Base-by-base conservation (phyloP, 257 asterid species). In the Ocimum tenuiflorum region DNA sequence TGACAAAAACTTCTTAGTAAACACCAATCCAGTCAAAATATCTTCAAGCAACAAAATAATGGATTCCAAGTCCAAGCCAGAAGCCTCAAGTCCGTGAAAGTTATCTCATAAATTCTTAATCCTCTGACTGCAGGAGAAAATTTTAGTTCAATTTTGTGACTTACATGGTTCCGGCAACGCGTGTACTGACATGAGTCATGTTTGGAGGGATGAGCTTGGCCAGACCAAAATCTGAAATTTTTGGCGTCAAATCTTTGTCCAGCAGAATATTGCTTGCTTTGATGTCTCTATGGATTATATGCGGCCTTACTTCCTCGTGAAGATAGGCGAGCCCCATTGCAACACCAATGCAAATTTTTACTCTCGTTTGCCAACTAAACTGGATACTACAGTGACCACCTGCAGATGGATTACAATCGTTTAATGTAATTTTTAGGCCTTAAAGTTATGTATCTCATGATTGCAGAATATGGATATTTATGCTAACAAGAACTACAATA, bases 211-310 rank as follows among this genome's bases (percentile, higher is more conserved):
- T 81, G 75, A 94, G 95, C 82, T 86, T 94, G 49, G 99, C 99
- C 38, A 90, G 90, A 43, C 99, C 99, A 50, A 94, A 94, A 83
- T 94, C 99, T 13, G 99, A 94, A 59, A 90, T 90, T 76, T 77
- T 94, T 10, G 99, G 97, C 15, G 84, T 86, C 83, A 86, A 77
- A 61, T 86, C 90, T 69, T 73, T 83, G 77, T 85, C 96, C 0
- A 94, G 95, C 63, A 94, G 95, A 74, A 94, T 89, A 73, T 94
- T 90, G 80, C 99, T 90, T 2, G 99, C 97, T 81, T 94, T 94
- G 73, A 94, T 94, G 76, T 94, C 99, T 14, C 99, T 89, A 75
- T 94, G 99, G 67, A 94, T 38, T 53, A 94, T 91, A 72, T 83
- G 88, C 3, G 97, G 99, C 65, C 78, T 83, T 64, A 86, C 90